Conservation (phyloP, 306 rosid species). For the Trichosanthes truncata region DNA sequence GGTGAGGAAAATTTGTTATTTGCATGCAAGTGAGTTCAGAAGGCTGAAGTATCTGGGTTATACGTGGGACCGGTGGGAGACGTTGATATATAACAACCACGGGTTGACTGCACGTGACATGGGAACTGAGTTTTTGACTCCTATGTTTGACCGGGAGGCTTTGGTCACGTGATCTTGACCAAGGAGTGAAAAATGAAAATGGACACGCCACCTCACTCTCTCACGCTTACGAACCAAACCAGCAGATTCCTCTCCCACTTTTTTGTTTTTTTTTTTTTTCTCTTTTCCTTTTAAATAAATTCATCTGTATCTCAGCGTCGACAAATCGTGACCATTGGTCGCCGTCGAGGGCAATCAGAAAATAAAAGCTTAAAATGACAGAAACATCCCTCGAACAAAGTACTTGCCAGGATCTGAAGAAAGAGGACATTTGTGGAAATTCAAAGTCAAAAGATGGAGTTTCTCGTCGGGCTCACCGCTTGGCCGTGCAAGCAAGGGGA, state of each 20-base stretch:
- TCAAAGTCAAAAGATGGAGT: constrained; percentile 1
- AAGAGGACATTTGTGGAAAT: constrained; percentile 16
- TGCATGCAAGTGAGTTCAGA: background rate
- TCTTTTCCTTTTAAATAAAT: background rate
- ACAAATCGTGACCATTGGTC: background rate
- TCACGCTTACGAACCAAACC: background rate
- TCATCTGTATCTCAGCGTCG: too few relatives aligned
- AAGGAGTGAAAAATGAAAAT: background rate
- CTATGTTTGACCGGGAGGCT: background rate
- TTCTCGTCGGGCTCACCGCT: constrained; percentile 2
- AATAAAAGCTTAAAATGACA: constrained; percentile 19
- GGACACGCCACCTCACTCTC: constrained; percentile 1
- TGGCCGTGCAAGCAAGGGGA: constrained; percentile 80
- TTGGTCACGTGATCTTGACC: constrained; percentile 5
- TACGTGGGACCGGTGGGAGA: background rate
- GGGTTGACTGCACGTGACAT: constrained; percentile 2
- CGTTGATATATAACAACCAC: background rate
- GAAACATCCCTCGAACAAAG: constrained; percentile 17
- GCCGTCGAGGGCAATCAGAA: background rate
- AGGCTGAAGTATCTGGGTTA: background rate
- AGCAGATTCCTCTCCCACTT: background rate
- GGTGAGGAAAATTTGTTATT: background rate
- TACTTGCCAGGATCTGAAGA: background rate
- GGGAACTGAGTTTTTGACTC: background rate
- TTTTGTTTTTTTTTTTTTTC: too few relatives aligned